Evolutionary conservation across 2,329 filamentous ascomycete species (phyloP), one percentile per base, ranked within the genome.

Genomic region (Elsinoe perseae): DNA sequence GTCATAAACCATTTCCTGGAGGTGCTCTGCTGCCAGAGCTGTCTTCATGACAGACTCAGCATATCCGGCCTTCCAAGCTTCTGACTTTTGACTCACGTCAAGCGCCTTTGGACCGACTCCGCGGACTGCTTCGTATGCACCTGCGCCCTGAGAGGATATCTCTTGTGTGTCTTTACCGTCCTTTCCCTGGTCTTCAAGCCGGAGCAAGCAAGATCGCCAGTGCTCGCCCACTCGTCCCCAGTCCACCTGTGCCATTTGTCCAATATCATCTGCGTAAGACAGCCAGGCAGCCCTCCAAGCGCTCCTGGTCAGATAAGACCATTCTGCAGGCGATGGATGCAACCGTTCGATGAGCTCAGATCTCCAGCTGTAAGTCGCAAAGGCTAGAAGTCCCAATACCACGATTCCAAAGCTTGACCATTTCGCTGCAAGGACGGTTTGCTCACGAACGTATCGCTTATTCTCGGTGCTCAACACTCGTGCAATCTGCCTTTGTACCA

Each of bases 51-150:
- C 73, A 2, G 84, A 80, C 65, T 95, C 83, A 65, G 86, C 90
- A 71, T 97, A 97, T 1, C 89, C 90, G 56, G 88, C 78, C 64
- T 86, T 78, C 92, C 91, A 97, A 50, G 85, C 77, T 70, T 95
- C 89, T 60, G 83, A 85, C 74, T 90, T 95, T 5, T 72, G 78
- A 1, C 81, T 81, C 56, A 93, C 75, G 67, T 95, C 88, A 61
- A 82, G 82, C 0, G 83, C 82, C 2, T 77, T 74, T 56, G 71
- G 75, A 0, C 79, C 80, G 25, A 82, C 64, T 0, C 77, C 80
- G 2, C 78, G 77, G n/a, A 83, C 62, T 25, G 63, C 10, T 1
- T 64, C 57, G 8, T 58, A 54, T 25, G 57, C 61, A 2, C 62
- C 65, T 10, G 61, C 65, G 50, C 32, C 60, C 56, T 54, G 60